Percentiles rank a stretch among this genome's conserved stretches.
Conservation (phyloP, 2,329 filamentous ascomycete genomes). For the Exserohilum turcica region DNA sequence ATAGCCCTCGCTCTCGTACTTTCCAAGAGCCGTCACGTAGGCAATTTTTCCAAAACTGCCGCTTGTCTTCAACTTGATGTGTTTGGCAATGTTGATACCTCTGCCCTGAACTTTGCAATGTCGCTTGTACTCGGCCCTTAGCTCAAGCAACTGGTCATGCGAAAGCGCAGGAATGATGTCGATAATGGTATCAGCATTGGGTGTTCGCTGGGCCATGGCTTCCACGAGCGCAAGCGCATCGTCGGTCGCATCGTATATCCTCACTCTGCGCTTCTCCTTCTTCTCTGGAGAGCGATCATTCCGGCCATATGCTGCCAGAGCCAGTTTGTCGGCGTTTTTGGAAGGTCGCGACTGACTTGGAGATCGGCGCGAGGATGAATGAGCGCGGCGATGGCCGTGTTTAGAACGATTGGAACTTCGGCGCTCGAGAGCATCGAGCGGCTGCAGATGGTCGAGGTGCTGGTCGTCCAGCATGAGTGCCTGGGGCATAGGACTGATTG, state of each 20-base stretch:
- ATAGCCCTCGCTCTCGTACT: slow-evolving; percentile 92
- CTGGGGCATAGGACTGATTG: slow-evolving; percentile 91
- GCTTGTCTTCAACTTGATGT: slow-evolving; percentile 80
- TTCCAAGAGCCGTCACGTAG: slow-evolving; percentile 86
- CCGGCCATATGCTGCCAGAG: slow-evolving; percentile 33
- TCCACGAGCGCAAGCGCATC: slow-evolving; percentile 78
- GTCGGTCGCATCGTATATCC: slow-evolving; percentile 82
- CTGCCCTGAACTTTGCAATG: slow-evolving; percentile 82
- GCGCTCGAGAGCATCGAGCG: slow-evolving; percentile 41
- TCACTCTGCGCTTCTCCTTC: slow-evolving; percentile 61
- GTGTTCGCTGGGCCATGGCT: slow-evolving; percentile 69
- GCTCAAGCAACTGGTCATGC: slow-evolving; percentile 83
- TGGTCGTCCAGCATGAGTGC: slow-evolving; percentile 66
- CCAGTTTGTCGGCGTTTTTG: slow-evolving; percentile 41
- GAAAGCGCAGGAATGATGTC: slow-evolving; percentile 83
- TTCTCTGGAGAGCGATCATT: slow-evolving; percentile 27
- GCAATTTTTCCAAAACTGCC: slow-evolving; percentile 85
- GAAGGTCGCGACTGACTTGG: slow-evolving; percentile 34
- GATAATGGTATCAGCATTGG: slow-evolving; percentile 72
- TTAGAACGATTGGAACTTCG: slow-evolving; percentile 36
- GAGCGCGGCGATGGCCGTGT: slow-evolving; percentile 35
- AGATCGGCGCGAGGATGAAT: slow-evolving; percentile 42
- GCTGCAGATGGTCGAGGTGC: slow-evolving; percentile 55
- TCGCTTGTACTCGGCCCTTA: slow-evolving; percentile 88
- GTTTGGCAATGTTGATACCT: slow-evolving; percentile 83